Evolutionary conservation across 495 filamentous ascomycete species (phyloP), one percentile per base, ranked within the genome.

Genomic region (Penicillium steckii): DNA sequence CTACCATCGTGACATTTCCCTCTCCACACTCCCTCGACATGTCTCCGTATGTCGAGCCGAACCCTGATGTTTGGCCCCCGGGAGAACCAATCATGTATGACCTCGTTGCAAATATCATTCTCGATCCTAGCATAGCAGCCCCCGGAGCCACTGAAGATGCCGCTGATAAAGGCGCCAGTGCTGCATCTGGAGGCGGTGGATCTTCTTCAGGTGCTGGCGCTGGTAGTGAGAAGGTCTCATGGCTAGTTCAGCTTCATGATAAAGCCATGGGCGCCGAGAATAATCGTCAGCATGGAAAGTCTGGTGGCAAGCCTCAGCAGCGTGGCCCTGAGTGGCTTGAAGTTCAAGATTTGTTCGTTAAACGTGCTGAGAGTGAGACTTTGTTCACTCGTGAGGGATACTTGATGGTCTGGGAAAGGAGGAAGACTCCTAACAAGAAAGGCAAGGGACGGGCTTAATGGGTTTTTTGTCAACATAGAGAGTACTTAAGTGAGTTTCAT

Each of bases 1-100:
- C 92, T 4, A 97, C 95, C 0, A 99, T 99, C 64, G 94, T 99
- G 48, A 97, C 92, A 8, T 97, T 97, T 71, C 87, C 89, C 49
- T 83, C 85, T 3, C 72, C 77, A 9, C 80, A 86, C 50, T 85
- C 83, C 22, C 81, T 99, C 13, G 90, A 99, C 63, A 85, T 96
- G 76, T 80, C 83, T 3, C 91, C 90, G 0, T 99, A 93, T 60
- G 90, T 96, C 22, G 85, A 92, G 54, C 88, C 89, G 3, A 85
- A 86, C 48, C 83, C 85, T 0, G 56, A 73, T 0, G 29, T 81
- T 12, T 80, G 81, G 62, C 72, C 83, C 1, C 81, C 81, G 0
- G 85, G 88, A 8, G 92, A 96, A 63, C 91, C 93, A 6, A 89
- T 97, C 56, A 85, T 88, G 77, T 99, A 97, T 65, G 95, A 99